Evolutionary conservation across 2,329 filamentous ascomycete genomes (phyloP), one percentile per base, ranked within the genome.

Genomic region (Microcyclospora tardicrescens): DNA sequence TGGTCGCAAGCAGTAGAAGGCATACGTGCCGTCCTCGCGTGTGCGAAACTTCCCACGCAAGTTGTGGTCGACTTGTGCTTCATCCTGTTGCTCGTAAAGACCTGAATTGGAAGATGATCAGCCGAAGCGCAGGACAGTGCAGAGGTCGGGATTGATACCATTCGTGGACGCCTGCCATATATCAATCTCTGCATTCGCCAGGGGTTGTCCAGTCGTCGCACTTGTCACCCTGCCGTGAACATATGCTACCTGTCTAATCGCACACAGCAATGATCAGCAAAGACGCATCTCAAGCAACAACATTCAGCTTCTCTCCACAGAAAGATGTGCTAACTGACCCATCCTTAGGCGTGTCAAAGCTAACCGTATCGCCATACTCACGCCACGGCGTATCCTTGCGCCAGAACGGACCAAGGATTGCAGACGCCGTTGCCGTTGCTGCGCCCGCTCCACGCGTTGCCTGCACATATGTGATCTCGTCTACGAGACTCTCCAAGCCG

Each of bases 341-440:
- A 15, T 32, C 30, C 12, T n/a, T 15, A 4, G 30, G 30, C 12
- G 30, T 81, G 62, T 55, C 45, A 49, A 61, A 56, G 14, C 78
- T 68, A 45, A 91, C 84, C 50, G 67, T 77, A 34, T 69, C 72
- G 36, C 81, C 84, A 54, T 81, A 81, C n/a, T 75, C 62, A 34
- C 79, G 72, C 41, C 72, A 63, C 5, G 84, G 84, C 0, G 84
- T 76, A 49, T 86, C 72, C 33, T 75, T 70, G 5, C 83, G 73
- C 74, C 83, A 93, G 64, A 93, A 93, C 1, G 85, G 85, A 0
- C 85, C 85, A 0, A 93, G 72, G 47, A 93, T 85, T 31, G 84
- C 77, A 3, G 81, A 82, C 2, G 82, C 74, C 5, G 84, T 91
- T 10, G 77, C 68, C 10, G 15, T 33, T 11, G 43, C 40, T 13